Evolutionary conservation across 306 rosid genomes (phyloP), one percentile per base, ranked within the genome.

Genomic region (Cicer chorassanicum): DNA sequence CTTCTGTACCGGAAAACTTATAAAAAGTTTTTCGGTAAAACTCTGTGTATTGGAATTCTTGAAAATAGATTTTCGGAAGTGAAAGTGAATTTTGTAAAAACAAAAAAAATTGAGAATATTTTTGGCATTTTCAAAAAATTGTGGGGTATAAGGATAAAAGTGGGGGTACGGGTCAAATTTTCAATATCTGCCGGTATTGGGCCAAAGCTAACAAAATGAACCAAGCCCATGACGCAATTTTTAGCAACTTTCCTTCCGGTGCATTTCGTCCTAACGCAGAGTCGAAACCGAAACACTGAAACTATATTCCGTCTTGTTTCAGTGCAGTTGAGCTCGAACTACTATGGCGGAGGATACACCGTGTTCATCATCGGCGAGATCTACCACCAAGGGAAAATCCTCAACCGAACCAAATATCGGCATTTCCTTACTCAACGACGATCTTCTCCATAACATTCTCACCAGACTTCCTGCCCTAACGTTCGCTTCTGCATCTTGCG

Each of bases 401-500:
- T 61, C 77, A 3, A 63, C 0, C 61, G 45, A 34, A 44, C 21
- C 8, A 10, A 53, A 29, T 38, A 69, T 9, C 36, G 68, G 49
- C 16, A 9, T 81, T 8, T n/a, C 19, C n/a, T n/a, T 11, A 44
- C 53, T 84, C 8, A 81, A 16, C 74, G 88, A 84, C 19, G 88
- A 84, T 55, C 70, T 84, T 60, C 76, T 84, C 7, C 79, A 65
- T 29, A 81, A 74, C 36, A 74, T 84, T 78, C 77, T 84, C 0
- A 38, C 79, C 1, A 81, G 74, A 65, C 85, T 91, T 6, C 88
- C 89, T 0, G 94, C 97, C 0, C 24, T 24, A n/a, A 72, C 85
- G 6, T 89, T 91, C 83, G 91, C 91, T 44, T 84, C 89, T 3
- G 92, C 94, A 11, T 79, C 88, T 1, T 91, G 92, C 86, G 91